Base-by-base conservation (phyloP, 2,329 filamentous ascomycete genomes). In the Aspergillus proliferans region DNA sequence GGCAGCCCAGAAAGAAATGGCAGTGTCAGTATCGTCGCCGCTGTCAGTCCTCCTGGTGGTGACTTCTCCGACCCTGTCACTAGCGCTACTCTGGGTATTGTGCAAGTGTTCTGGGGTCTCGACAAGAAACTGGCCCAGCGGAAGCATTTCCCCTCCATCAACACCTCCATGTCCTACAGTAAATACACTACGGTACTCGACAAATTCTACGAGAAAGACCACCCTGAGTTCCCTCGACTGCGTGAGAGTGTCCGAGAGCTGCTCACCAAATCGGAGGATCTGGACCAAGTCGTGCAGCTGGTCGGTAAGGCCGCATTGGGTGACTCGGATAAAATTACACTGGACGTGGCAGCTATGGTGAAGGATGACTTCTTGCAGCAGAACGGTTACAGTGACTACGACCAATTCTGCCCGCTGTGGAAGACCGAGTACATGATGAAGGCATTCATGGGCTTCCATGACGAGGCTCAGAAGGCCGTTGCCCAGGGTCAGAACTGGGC, bases 391-490 rank as follows among this genome's bases (percentile, higher is more conserved):
- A 93, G 87, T 59, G 89, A 97, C 73, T 97, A 98, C 70, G 93
- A 98, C 68, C 91, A 97, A 76, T 98, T 95, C 83, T 98, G 93
- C 68, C 93, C 93, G 45, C 82, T 98, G 65, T 98, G 93, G 93
- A 98, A 98, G 85, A 98, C 93, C 0, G 87, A 95, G 71, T 98
- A 93, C 86, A 97, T 98, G 93, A 98, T 98, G 93, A 96, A 95
- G 82, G 86, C 89, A 56, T 97, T 98, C 84, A 88, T 98, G 79
- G 88, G 86, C 50, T 98, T 92, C 82, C 89, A 96, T 69, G 94
- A 98, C 64, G 93, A 98, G 77, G 85, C 89, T 21, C 92, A 97
- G 71, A 97, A 96, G 82, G 90, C 89, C 6, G 82, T 98, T 66
- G 80, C 87, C 5, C 89, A 95, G 71, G 93, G 93, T 52, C 87